Conservation (phyloP, 805 yeast genomes). For the Brettanomyces sp. region DNA sequence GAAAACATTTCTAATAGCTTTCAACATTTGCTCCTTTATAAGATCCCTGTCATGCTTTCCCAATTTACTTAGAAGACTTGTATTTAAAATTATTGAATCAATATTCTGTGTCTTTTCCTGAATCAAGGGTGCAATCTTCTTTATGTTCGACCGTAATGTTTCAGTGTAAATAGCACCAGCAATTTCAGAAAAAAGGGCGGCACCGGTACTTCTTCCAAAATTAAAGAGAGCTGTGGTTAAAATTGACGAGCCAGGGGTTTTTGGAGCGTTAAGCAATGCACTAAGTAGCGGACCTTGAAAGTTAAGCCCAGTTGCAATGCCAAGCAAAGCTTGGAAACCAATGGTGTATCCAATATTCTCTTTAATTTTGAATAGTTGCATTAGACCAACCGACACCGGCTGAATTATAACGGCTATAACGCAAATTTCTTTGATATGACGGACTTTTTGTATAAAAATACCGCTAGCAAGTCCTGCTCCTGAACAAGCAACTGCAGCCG, state of each 20-base stretch:
- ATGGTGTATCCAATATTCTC: background rate
- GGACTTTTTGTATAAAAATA: background rate
- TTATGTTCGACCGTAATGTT: slow-evolving; percentile 1
- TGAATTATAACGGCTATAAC: background rate
- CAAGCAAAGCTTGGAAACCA: slow-evolving; percentile 2
- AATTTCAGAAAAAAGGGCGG: slow-evolving; percentile 4
- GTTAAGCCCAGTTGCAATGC: slow-evolving; percentile 1
- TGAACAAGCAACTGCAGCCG: slow-evolving; percentile 21
- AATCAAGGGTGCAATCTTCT: background rate
- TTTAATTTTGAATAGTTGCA: background rate
- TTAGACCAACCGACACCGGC: background rate
- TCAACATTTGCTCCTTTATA: background rate
- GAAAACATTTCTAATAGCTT: slow-evolving; percentile 1
- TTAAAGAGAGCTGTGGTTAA: slow-evolving; percentile 2
- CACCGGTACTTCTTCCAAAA: slow-evolving; percentile 3
- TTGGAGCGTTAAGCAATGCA: slow-evolving; percentile 3
- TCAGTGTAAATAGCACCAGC: slow-evolving; percentile 3
- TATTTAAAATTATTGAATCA: background rate
- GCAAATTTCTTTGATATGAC: background rate
- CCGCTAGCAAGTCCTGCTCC: background rate
- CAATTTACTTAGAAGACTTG: background rate
- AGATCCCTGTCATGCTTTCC: background rate
- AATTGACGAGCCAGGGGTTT: slow-evolving; percentile 2
- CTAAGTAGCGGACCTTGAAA: slow-evolving; percentile 1
- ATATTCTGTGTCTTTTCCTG: background rate